Percentiles rank a stretch among this genome's conserved stretches.
Evolutionary conservation across 352 stramenopile genomes (phyloP).

Genomic region (Phytophthora citricola): DNA sequence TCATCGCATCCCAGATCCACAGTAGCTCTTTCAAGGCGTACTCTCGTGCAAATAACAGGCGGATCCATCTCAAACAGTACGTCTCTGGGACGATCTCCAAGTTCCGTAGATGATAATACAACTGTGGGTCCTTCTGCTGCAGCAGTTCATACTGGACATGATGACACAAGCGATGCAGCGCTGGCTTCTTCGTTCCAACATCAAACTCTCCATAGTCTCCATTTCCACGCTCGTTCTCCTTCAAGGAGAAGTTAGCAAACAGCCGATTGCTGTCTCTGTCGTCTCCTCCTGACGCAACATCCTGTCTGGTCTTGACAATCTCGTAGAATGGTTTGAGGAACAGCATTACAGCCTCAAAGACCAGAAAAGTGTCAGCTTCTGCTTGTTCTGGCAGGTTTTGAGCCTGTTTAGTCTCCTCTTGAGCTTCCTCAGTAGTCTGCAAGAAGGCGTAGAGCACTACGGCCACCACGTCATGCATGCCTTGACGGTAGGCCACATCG

Average conservation of each 20-base stretch:
- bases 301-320: slow-evolving; percentile 52
- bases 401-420: slow-evolving; percentile 5
- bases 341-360: slow-evolving; percentile 82
- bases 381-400: slow-evolving; percentile 44
- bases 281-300: not conserved
- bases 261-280: slow-evolving; percentile 7
- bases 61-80: slow-evolving; percentile 85
- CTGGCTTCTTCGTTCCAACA: slow-evolving; percentile 33
- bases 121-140: slow-evolving; percentile 79
- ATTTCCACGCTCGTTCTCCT: slow-evolving; percentile 29
- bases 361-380: slow-evolving; percentile 72
- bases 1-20: slow-evolving; percentile 75
- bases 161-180: slow-evolving; percentile 71
- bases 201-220: slow-evolving; percentile 35
- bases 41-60: slow-evolving; percentile 80
- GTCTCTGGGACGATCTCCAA: slow-evolving; percentile 83
- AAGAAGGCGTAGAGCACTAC: slow-evolving; percentile 81
- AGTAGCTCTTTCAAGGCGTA: slow-evolving; percentile 71
- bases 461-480: slow-evolving; percentile 85
- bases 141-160: slow-evolving; percentile 81
- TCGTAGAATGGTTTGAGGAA: slow-evolving; percentile 85
- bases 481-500: slow-evolving; percentile 84
- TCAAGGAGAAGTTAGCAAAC: slow-evolving; percentile 33
- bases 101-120: slow-evolving; percentile 84
- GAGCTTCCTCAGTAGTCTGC: slow-evolving; percentile 20